phyloP scores from a whole-genome alignment of 176 grass and related monocot species.

The Elaeis guineensis region DNA sequence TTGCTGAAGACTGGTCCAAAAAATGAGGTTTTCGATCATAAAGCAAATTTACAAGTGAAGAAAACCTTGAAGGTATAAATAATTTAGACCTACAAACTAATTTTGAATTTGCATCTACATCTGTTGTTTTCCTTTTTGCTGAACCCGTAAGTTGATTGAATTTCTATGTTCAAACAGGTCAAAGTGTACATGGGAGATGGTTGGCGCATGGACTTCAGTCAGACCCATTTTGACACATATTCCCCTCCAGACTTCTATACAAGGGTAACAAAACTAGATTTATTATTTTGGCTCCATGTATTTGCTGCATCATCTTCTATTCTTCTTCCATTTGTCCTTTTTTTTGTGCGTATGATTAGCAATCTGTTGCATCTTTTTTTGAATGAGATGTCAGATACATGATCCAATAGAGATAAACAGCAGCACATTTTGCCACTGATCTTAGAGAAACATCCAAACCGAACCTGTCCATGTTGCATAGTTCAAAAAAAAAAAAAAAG shows the following conservation, averaged over 20 bases:
- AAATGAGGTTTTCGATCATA: constrained; percentile 10
- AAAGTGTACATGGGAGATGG: constrained; percentile 10
- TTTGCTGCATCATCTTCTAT: too few relatives aligned
- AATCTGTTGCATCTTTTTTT: too few relatives aligned
- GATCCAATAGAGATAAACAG: too few relatives aligned
- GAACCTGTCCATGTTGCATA: too few relatives aligned
- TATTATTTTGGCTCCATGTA: too few relatives aligned
- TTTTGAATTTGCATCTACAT: not conserved
- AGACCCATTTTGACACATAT: constrained; percentile 11
- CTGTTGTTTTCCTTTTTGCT: not conserved
- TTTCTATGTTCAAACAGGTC: not conserved
- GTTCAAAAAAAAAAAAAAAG: too few relatives aligned
- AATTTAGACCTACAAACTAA: not conserved
- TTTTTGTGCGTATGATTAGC: too few relatives aligned
- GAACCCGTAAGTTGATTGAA: not conserved
- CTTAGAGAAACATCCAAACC: too few relatives aligned
- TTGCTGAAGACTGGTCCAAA: constrained; percentile 2
- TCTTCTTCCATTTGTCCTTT: too few relatives aligned
- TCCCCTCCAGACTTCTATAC: constrained; percentile 8
- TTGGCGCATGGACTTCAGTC: constrained; percentile 3
- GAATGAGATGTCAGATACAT: too few relatives aligned
- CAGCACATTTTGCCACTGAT: too few relatives aligned
- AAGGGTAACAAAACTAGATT: not conserved
- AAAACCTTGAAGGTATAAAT: constrained; percentile 11
- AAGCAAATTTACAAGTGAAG: constrained; percentile 5